phyloP scores from a whole-genome alignment of 2,329 filamentous ascomycete species.

The Xylariaceae sp. region DNA sequence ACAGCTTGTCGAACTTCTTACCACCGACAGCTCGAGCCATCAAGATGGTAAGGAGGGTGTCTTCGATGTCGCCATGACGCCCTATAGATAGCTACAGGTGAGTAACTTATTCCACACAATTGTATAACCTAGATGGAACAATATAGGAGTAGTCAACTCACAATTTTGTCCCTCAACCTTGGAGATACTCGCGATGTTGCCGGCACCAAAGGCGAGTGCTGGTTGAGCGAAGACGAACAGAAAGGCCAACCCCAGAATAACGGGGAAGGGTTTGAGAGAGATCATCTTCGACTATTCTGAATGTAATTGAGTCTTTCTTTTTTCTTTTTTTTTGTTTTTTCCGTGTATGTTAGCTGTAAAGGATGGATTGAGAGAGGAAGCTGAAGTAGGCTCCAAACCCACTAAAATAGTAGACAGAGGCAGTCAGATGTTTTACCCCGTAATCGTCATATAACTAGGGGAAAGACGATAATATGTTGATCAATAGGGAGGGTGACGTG shows the following conservation, averaged over 20 bases:
- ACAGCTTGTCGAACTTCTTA: constrained; percentile 88
- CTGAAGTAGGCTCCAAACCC: constrained; percentile 1
- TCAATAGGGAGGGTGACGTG: constrained; percentile 23
- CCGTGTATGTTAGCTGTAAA: neutral
- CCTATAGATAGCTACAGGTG: constrained; percentile 45
- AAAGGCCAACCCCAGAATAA: constrained; percentile 59
- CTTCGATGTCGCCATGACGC: constrained; percentile 92
- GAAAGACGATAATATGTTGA: constrained; percentile 12
- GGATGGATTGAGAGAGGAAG: constrained; percentile 2
- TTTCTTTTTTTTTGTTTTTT: constrained; percentile 1
- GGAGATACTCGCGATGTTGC: constrained; percentile 82
- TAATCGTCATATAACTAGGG: neutral
- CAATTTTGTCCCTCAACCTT: constrained; percentile 84
- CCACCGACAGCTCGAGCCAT: constrained; percentile 55
- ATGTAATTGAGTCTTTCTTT: constrained; percentile 6
- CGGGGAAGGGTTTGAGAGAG: constrained; percentile 50
- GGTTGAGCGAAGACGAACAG: constrained; percentile 70
- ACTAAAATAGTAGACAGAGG: neutral
- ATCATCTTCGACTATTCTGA: constrained; percentile 45
- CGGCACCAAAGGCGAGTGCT: constrained; percentile 79
- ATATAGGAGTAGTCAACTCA: constrained; percentile 45
- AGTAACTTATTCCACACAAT: neutral
- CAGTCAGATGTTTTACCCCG: neutral
- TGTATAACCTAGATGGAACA: neutral
- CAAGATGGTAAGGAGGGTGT: constrained; percentile 76